Evolutionary conservation across 2,329 filamentous ascomycete species (phyloP).

Genomic region (Alternaria sp.): DNA sequence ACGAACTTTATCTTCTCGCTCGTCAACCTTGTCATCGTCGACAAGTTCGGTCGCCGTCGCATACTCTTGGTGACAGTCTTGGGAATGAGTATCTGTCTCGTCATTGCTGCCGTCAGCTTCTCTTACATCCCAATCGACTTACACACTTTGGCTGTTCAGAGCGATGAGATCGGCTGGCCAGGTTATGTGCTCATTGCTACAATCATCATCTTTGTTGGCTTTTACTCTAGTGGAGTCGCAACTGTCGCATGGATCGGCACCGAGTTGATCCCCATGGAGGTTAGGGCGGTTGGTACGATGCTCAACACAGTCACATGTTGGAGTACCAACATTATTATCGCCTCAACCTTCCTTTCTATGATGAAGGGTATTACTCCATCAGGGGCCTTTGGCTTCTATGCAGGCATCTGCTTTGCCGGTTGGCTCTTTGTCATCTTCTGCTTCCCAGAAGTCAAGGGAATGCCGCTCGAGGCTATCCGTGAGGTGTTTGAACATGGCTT

Average conservation of each 20-base stretch:
- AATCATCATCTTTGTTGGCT: conserved; percentile 51
- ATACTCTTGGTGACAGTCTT: conserved; percentile 58
- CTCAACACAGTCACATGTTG: conserved; percentile 46
- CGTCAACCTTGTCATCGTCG: conserved; percentile 78
- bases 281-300: conserved; percentile 52
- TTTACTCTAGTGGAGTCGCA: conserved; percentile 31
- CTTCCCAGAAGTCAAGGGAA: conserved; percentile 49
- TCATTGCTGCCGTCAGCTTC: conserved; percentile 79
- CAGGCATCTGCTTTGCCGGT: conserved; percentile 47
- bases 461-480: conserved; percentile 49
- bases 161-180: conserved; percentile 41
- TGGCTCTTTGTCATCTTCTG: conserved; percentile 50
- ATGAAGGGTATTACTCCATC: conserved; percentile 52
- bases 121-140: conserved; percentile 64
- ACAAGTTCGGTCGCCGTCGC: conserved; percentile 78
- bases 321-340: conserved; percentile 49
- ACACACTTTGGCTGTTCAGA: conserved; percentile 45
- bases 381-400: conserved; percentile 53
- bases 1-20: conserved; percentile 86
- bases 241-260: conserved; percentile 32
- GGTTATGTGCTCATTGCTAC: conserved; percentile 49
- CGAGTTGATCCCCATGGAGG: conserved; percentile 50
- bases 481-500: conserved; percentile 50
- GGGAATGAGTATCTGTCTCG: conserved; percentile 79
- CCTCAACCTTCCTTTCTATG: conserved; percentile 51